Conservation (phyloP, 768 basidiomycete species). For the Mycena leptocephala region DNA sequence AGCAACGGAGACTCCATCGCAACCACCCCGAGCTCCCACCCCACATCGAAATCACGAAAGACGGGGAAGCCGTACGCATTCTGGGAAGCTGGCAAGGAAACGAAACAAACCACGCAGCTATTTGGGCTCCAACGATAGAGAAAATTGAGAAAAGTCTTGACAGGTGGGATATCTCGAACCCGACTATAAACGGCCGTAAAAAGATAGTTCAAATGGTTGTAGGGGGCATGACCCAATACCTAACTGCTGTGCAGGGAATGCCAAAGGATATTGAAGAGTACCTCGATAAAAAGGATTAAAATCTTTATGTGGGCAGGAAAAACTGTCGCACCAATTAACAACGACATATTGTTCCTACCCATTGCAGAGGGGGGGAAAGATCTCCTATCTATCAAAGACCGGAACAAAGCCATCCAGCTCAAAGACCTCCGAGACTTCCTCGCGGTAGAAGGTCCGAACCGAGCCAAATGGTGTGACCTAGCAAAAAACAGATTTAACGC, state of each 20-base stretch:
- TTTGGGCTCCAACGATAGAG: slow-evolving; percentile 33
- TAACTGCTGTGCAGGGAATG: slow-evolving; percentile 49
- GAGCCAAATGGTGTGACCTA: not conserved
- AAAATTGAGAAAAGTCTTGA: slow-evolving; percentile 33
- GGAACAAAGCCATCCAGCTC: not conserved
- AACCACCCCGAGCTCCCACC: too few species aligned
- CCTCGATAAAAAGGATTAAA: slow-evolving; percentile 28
- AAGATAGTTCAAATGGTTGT: too few species aligned
- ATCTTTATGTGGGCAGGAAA: too few species aligned
- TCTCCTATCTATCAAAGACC: not conserved
- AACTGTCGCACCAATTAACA: slow-evolving; percentile 32
- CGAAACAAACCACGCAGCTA: too few species aligned
- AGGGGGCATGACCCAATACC: too few species aligned
- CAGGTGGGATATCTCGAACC: slow-evolving; percentile 29
- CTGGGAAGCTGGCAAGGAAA: slow-evolving; percentile 44
- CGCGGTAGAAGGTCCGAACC: not conserved
- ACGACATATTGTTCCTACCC: not conserved
- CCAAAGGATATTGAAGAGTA: slow-evolving; percentile 28
- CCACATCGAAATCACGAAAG: too few species aligned
- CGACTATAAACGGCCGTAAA: too few species aligned
- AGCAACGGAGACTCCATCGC: too few species aligned
- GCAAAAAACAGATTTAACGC: too few species aligned
- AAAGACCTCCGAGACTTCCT: too few species aligned
- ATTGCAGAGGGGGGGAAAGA: not conserved
- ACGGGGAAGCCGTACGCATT: slow-evolving; percentile 17